Percentiles rank a stretch among this genome's conserved stretches.
Evolutionary conservation across 345 rosid genomes (phyloP).

Genomic region (Bretschneidera sinensis): DNA sequence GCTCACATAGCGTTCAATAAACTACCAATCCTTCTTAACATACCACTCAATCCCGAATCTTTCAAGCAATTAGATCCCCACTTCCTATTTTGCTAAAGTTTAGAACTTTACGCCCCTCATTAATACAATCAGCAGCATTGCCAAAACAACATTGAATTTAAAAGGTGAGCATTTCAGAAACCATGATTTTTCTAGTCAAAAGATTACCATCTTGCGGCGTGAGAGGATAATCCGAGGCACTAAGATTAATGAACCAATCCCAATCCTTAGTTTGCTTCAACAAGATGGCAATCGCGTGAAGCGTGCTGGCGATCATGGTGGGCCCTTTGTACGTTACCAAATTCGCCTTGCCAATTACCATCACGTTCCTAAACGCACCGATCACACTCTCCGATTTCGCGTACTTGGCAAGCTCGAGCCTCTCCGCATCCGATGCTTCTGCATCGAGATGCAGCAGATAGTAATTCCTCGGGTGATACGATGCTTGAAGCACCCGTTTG

Average conservation of each 20-base stretch:
- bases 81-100: too few species aligned
- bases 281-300: constrained; percentile 67
- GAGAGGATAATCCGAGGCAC: constrained; percentile 83
- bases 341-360: constrained; percentile 79
- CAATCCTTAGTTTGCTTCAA: constrained; percentile 70
- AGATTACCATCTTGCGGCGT: constrained; percentile 79
- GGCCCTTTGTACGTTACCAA: constrained; percentile 82
- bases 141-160: not conserved
- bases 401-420: constrained; percentile 71
- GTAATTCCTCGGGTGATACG: constrained; percentile 77
- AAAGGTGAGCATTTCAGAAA: not conserved
- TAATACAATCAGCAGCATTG: too few species aligned
- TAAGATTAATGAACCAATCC: constrained; percentile 92
- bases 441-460: constrained; percentile 77
- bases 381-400: constrained; percentile 56
- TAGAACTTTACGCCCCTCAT: too few species aligned
- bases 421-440: constrained; percentile 73
- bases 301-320: constrained; percentile 69
- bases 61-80: too few species aligned
- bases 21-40: not conserved
- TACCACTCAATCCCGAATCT: too few species aligned
- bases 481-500: constrained; percentile 61
- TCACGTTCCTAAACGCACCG: constrained; percentile 61
- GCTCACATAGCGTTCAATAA: not conserved
- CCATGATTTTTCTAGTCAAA: not conserved